Percentiles rank a stretch among this genome's conserved stretches.
Evolutionary conservation across 2,329 filamentous ascomycete species (phyloP).

Genomic region (Fusarium sp.): DNA sequence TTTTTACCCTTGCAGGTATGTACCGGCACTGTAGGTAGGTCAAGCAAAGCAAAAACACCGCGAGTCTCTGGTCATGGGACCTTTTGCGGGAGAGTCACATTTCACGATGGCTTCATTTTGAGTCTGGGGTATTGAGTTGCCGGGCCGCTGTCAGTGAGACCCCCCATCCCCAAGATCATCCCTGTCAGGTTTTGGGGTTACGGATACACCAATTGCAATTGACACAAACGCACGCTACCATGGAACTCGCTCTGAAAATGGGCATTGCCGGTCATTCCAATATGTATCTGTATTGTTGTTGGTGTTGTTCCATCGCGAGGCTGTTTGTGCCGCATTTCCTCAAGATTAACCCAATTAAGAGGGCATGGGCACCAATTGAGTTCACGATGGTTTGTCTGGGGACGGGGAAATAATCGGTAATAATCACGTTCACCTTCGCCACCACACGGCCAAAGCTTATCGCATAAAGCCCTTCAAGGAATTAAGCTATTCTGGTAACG

Average conservation of each 20-base stretch:
- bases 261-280: not conserved
- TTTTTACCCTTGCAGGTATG: not conserved
- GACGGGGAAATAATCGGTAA: conserved; percentile 7
- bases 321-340: not conserved
- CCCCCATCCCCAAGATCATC: not conserved
- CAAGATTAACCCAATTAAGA: not conserved
- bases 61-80: conserved; percentile 18
- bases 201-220: not conserved
- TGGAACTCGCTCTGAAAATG: not conserved
- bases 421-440: not conserved
- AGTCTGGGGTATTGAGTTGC: not conserved
- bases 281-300: not conserved
- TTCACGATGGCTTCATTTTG: conserved; percentile 28
- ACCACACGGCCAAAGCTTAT: not conserved
- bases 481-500: too few relatives aligned
- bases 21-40: too few relatives aligned
- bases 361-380: conserved; percentile 1
- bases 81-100: conserved; percentile 27
- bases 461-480: not conserved
- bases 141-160: not conserved
- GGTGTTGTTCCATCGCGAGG: not conserved
- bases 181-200: not conserved
- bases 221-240: not conserved
- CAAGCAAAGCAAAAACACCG: conserved; percentile 15
- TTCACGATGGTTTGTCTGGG: not conserved